A percentile compares a stretch with the other conserved stretches of the same genome.
phyloP scores from a whole-genome alignment of 768 basidiomycete species.

The Leccinellum albellum region DNA sequence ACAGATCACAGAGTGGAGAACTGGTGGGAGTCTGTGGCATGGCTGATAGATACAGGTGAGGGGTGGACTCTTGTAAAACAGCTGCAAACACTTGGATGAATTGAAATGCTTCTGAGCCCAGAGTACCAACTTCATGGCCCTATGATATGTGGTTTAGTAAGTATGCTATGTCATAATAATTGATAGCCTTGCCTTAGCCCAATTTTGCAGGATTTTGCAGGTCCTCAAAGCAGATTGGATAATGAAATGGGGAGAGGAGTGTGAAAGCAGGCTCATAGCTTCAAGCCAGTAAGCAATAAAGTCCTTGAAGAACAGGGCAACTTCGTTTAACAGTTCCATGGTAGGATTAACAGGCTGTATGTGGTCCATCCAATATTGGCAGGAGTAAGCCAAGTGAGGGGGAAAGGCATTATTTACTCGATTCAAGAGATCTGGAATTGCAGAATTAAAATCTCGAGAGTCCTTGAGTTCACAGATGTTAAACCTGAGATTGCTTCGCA shows the following conservation, averaged over 20 bases:
- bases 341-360: background rate
- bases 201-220: background rate
- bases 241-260: background rate
- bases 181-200: background rate
- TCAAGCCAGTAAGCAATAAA: background rate
- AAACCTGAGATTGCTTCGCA: background rate
- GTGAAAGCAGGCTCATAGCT: background rate
- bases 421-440: background rate
- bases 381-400: background rate
- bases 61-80: background rate
- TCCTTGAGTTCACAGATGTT: background rate
- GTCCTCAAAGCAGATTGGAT: background rate
- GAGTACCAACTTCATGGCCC: background rate
- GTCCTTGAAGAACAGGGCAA: background rate
- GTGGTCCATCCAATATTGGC: background rate
- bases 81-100: background rate
- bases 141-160: background rate
- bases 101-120: background rate
- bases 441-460: background rate
- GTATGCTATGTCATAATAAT: background rate
- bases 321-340: background rate
- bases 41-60: background rate
- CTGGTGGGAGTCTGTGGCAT: background rate
- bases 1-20: background rate
- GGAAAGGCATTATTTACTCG: background rate